A percentile compares a stretch with the other conserved stretches of the same genome.
These are phyloP conservation scores for Ophiostoma sp. DNA, from an alignment of 2,329 filamentous ascomycete species.

Conservation along the genomic window DNA sequence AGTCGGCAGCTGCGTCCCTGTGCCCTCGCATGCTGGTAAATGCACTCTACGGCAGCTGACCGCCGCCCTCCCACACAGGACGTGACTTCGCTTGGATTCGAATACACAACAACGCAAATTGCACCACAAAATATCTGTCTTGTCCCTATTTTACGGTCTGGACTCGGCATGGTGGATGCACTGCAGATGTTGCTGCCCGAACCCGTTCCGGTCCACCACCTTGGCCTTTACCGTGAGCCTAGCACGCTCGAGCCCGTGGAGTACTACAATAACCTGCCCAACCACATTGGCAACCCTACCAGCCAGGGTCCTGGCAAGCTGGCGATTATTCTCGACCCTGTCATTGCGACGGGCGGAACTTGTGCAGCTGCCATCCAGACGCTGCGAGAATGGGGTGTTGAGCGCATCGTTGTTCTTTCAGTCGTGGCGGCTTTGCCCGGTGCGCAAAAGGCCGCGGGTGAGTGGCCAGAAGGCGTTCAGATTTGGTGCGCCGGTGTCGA, in stretches of 20 bases:
- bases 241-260: conserved; percentile 85
- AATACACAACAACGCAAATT: conserved; percentile 67
- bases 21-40: not conserved
- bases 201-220: conserved; percentile 83
- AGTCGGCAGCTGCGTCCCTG: conserved; percentile 30
- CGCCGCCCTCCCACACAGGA: conserved; percentile 52
- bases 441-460: conserved; percentile 67
- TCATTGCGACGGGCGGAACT: conserved; percentile 92
- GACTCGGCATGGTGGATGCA: conserved; percentile 87
- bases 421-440: conserved; percentile 73
- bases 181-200: conserved; percentile 78
- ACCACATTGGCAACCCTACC: conserved; percentile 55
- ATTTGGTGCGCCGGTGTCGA: conserved; percentile 85
- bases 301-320: conserved; percentile 50
- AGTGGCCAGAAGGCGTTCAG: conserved; percentile 76
- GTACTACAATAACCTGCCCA: conserved; percentile 96
- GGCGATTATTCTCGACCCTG: conserved; percentile 84
- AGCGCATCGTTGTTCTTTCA: conserved; percentile 72
- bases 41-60: not conserved
- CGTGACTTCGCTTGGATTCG: conserved; percentile 73
- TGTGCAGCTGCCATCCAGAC: conserved; percentile 87
- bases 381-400: conserved; percentile 87
- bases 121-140: conserved; percentile 70
- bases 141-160: conserved; percentile 89
- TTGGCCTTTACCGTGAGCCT: conserved; percentile 91